Base-by-base conservation (phyloP, 108 stramenopile species). In the Cyclostephanos invisitatus region DNA sequence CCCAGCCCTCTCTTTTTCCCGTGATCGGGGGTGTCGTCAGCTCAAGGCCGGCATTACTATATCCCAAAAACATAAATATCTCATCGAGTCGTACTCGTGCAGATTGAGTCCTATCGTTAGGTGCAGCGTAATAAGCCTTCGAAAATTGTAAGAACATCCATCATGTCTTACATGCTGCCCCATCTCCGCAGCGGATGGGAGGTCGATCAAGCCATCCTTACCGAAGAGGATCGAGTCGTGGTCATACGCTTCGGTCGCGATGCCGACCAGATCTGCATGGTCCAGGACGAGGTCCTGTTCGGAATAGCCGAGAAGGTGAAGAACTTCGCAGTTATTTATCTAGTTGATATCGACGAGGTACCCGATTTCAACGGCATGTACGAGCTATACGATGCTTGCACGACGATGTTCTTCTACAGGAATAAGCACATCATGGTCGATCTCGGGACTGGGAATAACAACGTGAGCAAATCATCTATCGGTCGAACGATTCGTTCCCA, bases 181-280 rank as follows among this genome's bases (percentile, higher is more conserved):
- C 99, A 98, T 74, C 83, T 98, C 57, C 84, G 88, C 57, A 87
- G 86, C 56, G 98, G 99, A 46, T 99, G 97, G 97, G 97, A 98
- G 60, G 98, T 98, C 50, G 99, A 99, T 76, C 99, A 99, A 72
- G 99, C 99, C 28, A 99, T 99, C 71, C 70, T 99, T 2, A 96
- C 88, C 48, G 99, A 98, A 83, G 99, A 99, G 78, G 97, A 98
- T 62, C 87, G 98, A 27, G 99, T 98, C 27, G 97, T 99, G 8
- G 94, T 97, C 37, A 91, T 99, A 22, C 96, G 99, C 7, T 99
- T 98, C 78, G 99, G 99, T n/a, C 94, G 97, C 40, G 99, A 98
- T 69, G 69, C 85, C 51, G 95, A 98, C 80, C 83, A 89, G 29
- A 93, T 92, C 10, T 99, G 99, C 79, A 98, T 99, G 98, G 79